Evolutionary conservation across 2,329 filamentous ascomycete genomes (phyloP).

Genomic region (Cadophora malorum): DNA sequence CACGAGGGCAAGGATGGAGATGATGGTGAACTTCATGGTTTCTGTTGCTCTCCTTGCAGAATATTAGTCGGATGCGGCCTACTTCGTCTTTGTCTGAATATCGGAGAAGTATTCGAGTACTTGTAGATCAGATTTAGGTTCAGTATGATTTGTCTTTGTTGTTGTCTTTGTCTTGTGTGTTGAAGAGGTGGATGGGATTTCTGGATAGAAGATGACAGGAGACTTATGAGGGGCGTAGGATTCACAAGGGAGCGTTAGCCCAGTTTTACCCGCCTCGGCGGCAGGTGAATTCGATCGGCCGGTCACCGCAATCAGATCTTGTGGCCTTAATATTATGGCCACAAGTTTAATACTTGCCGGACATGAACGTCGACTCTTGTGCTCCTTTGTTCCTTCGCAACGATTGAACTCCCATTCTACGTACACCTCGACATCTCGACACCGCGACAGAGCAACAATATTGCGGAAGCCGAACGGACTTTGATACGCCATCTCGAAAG

Average conservation of each 20-base stretch:
- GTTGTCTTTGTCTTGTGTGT: neutral
- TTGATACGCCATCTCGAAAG: neutral
- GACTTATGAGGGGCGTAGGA: neutral
- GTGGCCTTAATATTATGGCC: neutral
- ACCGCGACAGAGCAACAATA: neutral
- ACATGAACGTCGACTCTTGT: too few species aligned
- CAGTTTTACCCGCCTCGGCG: constrained; percentile 2
- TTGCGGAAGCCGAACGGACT: neutral
- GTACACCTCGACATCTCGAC: neutral
- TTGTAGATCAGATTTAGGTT: neutral
- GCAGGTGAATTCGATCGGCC: neutral
- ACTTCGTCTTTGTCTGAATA: neutral
- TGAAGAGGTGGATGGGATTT: neutral
- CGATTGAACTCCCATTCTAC: neutral
- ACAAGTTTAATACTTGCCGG: neutral
- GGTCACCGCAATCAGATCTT: neutral
- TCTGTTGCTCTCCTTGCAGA: neutral
- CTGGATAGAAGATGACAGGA: neutral
- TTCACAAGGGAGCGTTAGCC: neutral
- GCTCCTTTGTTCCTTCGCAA: neutral
- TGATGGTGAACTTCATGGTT: constrained; percentile 67
- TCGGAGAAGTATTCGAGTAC: neutral
- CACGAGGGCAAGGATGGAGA: constrained; percentile 63
- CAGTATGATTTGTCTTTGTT: neutral
- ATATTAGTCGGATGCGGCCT: neutral